Evolutionary conservation across 441 rosid species (phyloP).

Genomic region (Bruguiera hainesii): DNA sequence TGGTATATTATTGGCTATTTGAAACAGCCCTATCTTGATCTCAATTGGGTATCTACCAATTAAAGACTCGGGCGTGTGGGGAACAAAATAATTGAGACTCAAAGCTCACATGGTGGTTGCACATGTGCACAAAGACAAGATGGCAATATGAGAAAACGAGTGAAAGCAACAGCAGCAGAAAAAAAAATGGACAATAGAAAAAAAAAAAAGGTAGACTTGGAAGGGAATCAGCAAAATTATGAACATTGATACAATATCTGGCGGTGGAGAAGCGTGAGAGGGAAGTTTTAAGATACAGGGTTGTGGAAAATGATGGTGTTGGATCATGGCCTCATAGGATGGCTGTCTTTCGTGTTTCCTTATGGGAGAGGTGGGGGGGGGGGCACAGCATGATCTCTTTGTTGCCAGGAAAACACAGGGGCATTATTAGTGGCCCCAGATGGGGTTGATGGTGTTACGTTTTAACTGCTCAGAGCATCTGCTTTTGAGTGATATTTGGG

Average conservation of each 20-base stretch:
- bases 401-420: background rate
- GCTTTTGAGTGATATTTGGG: background rate
- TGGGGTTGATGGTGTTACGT: slow-evolving; percentile 8
- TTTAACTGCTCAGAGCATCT: slow-evolving; percentile 4
- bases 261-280: slow-evolving; percentile 39
- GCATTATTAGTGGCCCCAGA: slow-evolving; percentile 6
- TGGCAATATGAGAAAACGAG: slow-evolving; percentile 11
- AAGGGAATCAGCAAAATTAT: slow-evolving; percentile 14
- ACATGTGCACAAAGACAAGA: slow-evolving; percentile 23
- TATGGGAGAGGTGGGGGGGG: background rate
- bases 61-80: slow-evolving; percentile 26
- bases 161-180: background rate
- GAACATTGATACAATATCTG: slow-evolving; percentile 12
- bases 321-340: slow-evolving; percentile 17
- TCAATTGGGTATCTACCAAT: slow-evolving; percentile 16
- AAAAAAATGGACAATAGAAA: background rate
- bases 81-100: slow-evolving; percentile 33
- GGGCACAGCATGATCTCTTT: slow-evolving; percentile 25
- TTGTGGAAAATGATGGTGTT: slow-evolving; percentile 17
- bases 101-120: slow-evolving; percentile 31
- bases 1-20: slow-evolving; percentile 8
- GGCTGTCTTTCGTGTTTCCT: background rate
- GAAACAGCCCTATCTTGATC: slow-evolving; percentile 12
- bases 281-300: slow-evolving; percentile 9
- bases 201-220: slow-evolving; percentile 9